A percentile compares a stretch with the other conserved stretches of the same genome.
phyloP scores from a whole-genome alignment of 495 filamentous ascomycete species.

The Aspergillus avenaceus region DNA sequence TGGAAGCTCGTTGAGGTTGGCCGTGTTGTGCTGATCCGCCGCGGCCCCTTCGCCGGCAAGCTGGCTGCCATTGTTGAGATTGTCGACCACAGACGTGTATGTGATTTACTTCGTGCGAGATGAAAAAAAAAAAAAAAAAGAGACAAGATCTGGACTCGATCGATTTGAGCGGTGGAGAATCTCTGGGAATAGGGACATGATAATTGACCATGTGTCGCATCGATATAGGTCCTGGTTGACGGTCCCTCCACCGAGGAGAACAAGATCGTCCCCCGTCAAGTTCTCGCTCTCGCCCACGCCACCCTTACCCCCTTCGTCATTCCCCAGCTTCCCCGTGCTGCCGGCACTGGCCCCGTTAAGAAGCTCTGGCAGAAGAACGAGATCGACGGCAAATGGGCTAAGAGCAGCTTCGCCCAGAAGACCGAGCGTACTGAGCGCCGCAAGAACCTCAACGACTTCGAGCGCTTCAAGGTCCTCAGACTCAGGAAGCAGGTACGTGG shows the following conservation, averaged over 20 bases:
- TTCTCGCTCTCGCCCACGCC: constrained; percentile 70
- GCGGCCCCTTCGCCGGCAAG: constrained; percentile 73
- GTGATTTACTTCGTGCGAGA: constrained; percentile 34
- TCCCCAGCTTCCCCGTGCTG: constrained; percentile 78
- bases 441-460: constrained; percentile 91
- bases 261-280: constrained; percentile 76
- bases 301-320: constrained; percentile 90
- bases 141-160: too few species aligned
- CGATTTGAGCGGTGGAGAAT: not conserved
- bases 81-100: constrained; percentile 99
- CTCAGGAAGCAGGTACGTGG: constrained; percentile 88
- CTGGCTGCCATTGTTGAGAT: constrained; percentile 96
- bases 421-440: constrained; percentile 76
- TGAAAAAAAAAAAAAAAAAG: constrained; percentile 6
- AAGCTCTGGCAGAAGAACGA: constrained; percentile 80
- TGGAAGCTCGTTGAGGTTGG: constrained; percentile 97
- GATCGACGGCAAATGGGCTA: constrained; percentile 87
- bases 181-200: constrained; percentile 10
- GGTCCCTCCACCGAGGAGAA: constrained; percentile 76
- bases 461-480: constrained; percentile 98
- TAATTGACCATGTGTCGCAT: constrained; percentile 33
- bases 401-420: constrained; percentile 87
- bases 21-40: constrained; percentile 82
- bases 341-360: constrained; percentile 77
- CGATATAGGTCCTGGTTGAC: constrained; percentile 82